phyloP scores from a whole-genome alignment of 2,329 filamentous ascomycete genomes.

The Venturia aucupariae region DNA sequence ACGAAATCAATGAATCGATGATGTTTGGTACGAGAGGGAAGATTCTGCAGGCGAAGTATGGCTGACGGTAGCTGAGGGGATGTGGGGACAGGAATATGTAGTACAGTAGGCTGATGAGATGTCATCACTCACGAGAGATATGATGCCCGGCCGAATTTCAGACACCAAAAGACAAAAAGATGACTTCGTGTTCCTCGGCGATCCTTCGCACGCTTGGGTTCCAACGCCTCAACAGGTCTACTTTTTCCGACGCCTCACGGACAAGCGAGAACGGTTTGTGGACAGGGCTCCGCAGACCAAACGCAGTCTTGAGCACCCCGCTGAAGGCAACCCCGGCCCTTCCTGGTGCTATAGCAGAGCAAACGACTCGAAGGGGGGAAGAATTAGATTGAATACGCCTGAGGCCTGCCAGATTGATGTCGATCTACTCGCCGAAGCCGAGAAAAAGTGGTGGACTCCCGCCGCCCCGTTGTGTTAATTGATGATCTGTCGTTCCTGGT shows the following conservation, averaged over 20 bases:
- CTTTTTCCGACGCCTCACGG: background rate
- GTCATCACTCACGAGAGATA: slow-evolving; percentile 8
- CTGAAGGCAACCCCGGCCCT: background rate
- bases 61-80: background rate
- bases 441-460: slow-evolving; percentile 4
- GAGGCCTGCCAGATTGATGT: slow-evolving; percentile 1
- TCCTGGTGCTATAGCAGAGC: background rate
- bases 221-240: background rate
- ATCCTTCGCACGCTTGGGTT: background rate
- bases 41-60: slow-evolving; percentile 1
- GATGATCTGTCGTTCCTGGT: slow-evolving; percentile 6
- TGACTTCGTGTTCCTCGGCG: slow-evolving; percentile 8
- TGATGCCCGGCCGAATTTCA: background rate
- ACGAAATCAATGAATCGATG: background rate
- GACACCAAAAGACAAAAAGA: slow-evolving; percentile 7
- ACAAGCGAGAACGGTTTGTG: slow-evolving; percentile 7
- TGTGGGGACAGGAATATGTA: slow-evolving; percentile 5
- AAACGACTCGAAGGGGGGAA: background rate
- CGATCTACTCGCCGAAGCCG: slow-evolving; percentile 4
- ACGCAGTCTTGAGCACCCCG: background rate
- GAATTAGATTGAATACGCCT: background rate
- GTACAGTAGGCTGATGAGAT: slow-evolving; percentile 6
- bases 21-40: background rate
- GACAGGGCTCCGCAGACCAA: background rate
- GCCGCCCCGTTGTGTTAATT: slow-evolving; percentile 2